Conservation (phyloP, 257 asterid genomes). For the Solanum pimpinellifolium region DNA sequence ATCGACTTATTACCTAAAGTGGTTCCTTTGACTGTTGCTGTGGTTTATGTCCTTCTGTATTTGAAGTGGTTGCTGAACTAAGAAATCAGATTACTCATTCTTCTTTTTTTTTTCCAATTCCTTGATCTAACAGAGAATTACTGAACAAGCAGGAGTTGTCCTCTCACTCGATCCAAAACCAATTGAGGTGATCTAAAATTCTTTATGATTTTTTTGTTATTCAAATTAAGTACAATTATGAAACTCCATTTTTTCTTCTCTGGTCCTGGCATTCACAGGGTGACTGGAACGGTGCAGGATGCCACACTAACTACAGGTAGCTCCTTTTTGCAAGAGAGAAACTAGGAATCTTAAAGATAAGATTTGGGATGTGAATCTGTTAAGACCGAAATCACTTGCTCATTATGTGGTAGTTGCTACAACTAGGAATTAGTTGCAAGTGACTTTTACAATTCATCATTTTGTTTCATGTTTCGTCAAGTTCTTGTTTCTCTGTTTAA, state of each 20-base stretch:
- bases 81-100: neutral
- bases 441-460: neutral
- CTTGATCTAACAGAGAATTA: conserved; percentile 60
- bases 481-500: neutral
- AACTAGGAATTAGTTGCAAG: neutral
- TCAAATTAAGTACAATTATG: neutral
- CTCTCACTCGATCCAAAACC: conserved; percentile 95
- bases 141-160: conserved; percentile 97
- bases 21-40: neutral
- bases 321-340: neutral
- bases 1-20: neutral
- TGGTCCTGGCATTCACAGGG: conserved; percentile 34
- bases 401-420: neutral
- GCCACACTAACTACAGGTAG: conserved; percentile 91
- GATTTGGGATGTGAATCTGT: neutral
- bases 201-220: neutral
- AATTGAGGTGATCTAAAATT: conserved; percentile 41
- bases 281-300: conserved; percentile 99
- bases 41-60: neutral
- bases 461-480: neutral
- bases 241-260: neutral
- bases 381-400: neutral
- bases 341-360: neutral
- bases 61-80: neutral
- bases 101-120: neutral